Percentiles rank a stretch among this genome's conserved stretches.
These are phyloP conservation scores for Metarhizium robertsii DNA, from an alignment of 2,329 filamentous ascomycete species.

Conservation along the genomic window DNA sequence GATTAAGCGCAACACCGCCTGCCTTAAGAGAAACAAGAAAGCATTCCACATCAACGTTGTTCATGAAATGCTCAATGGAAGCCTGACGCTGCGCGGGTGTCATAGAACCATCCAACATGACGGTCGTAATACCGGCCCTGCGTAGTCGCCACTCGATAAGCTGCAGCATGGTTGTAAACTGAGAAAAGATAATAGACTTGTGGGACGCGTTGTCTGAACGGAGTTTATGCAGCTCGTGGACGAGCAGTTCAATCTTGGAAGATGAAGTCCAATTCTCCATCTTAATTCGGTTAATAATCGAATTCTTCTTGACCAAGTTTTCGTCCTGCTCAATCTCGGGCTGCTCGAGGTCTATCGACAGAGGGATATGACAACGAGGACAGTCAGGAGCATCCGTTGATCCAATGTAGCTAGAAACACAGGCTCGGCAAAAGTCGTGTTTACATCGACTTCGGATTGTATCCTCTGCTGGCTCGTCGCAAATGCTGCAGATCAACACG, in stretches of 20 bases:
- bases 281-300: constrained; percentile 96
- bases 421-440: constrained; percentile 56
- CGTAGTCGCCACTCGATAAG: constrained; percentile 94
- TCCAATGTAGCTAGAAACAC: constrained; percentile 48
- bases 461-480: constrained; percentile 92
- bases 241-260: constrained; percentile 93
- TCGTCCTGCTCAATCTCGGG: constrained; percentile 92
- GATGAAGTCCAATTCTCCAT: constrained; percentile 99
- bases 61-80: constrained; percentile 96
- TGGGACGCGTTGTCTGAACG: constrained; percentile 87
- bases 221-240: constrained; percentile 87
- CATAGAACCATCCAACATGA: constrained; percentile 98
- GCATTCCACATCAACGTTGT: constrained; percentile 84
- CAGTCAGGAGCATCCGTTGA: constrained; percentile 74
- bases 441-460: constrained; percentile 85
- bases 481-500: constrained; percentile 84
- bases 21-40: constrained; percentile 95
- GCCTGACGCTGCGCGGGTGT: constrained; percentile 86
- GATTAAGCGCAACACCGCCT: constrained; percentile 86
- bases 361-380: constrained; percentile 80
- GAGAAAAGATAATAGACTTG: constrained; percentile 96
- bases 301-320: constrained; percentile 79
- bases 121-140: constrained; percentile 93
- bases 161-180: constrained; percentile 96
- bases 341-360: constrained; percentile 89